phyloP scores from a whole-genome alignment of 148 eudicot species.

The Arctostaphylos glauca region DNA sequence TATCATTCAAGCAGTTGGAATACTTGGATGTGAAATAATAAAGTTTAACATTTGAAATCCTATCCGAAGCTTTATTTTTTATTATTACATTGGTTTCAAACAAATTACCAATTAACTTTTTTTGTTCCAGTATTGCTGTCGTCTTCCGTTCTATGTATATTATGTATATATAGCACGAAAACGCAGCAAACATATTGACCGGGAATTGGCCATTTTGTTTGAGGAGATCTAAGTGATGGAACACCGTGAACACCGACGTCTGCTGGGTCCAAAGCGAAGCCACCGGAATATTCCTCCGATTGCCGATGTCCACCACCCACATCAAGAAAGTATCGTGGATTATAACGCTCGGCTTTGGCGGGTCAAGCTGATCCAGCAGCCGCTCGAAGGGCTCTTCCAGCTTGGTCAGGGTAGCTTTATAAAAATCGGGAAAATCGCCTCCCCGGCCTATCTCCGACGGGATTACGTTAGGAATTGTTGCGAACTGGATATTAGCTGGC shows the following conservation, averaged over 20 bases:
- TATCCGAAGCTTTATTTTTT: too few species aligned
- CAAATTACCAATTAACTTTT: too few species aligned
- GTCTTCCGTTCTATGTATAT: too few species aligned
- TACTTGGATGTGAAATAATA: background rate
- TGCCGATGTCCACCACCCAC: slow-evolving; percentile 38
- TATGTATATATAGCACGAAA: background rate
- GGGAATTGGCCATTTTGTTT: slow-evolving; percentile 38
- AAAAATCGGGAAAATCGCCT: slow-evolving; percentile 23
- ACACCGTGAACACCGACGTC: slow-evolving; percentile 29
- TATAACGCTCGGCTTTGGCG: slow-evolving; percentile 28
- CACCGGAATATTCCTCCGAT: slow-evolving; percentile 45
- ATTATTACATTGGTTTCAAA: too few species aligned
- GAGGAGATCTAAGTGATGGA: slow-evolving; percentile 29
- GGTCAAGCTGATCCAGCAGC: slow-evolving; percentile 39
- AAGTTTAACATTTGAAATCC: too few species aligned
- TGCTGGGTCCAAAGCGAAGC: slow-evolving; percentile 42
- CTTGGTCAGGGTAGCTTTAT: slow-evolving; percentile 26
- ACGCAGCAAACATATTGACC: slow-evolving; percentile 35
- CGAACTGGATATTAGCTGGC: slow-evolving; percentile 35
- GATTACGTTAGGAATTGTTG: slow-evolving; percentile 46
- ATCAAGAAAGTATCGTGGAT: slow-evolving; percentile 34
- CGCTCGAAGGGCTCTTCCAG: slow-evolving; percentile 48
- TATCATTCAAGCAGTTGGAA: background rate
- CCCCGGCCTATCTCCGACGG: slow-evolving; percentile 16
- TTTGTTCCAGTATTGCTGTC: too few species aligned